Evolutionary conservation across 2,329 filamentous ascomycete species (phyloP).

Genomic region (Bipolaris gigantea): DNA sequence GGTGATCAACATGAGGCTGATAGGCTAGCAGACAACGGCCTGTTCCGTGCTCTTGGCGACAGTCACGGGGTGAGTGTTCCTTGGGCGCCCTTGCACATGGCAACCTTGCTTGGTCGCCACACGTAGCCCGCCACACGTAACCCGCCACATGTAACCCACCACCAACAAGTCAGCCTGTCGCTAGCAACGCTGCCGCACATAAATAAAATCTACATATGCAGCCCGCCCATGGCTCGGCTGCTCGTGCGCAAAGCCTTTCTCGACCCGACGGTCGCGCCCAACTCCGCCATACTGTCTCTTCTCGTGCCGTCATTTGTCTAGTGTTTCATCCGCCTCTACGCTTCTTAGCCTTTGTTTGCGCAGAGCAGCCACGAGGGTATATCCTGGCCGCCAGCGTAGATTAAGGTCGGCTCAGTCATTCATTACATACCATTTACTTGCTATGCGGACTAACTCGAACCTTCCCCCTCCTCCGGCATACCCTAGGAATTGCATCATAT

Average conservation of each 20-base stretch:
- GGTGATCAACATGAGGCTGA: slow-evolving; percentile 14
- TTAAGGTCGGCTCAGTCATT: neutral
- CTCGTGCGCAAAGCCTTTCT: neutral
- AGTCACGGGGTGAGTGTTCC: too few species aligned
- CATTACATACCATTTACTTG: neutral
- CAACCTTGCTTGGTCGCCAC: too few species aligned
- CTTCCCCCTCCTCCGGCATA: neutral
- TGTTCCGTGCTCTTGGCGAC: slow-evolving; percentile 8
- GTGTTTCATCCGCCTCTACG: neutral
- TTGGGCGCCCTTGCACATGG: slow-evolving; percentile 6
- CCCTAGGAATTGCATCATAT: neutral
- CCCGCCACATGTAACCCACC: too few species aligned
- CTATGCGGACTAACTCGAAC: neutral
- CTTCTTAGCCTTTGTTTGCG: neutral
- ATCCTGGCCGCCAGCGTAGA: neutral
- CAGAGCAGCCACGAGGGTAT: neutral
- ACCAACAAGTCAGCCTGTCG: neutral
- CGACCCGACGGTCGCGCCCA: neutral
- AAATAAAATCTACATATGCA: neutral
- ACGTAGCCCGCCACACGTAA: neutral
- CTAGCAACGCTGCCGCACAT: neutral
- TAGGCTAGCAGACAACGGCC: slow-evolving; percentile 5
- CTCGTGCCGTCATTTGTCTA: neutral
- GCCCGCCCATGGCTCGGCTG: neutral
- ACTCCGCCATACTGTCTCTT: neutral